Evolutionary conservation across 1,284 basidiomycete species (phyloP).

Genomic region (Psilocybe mexicana): DNA sequence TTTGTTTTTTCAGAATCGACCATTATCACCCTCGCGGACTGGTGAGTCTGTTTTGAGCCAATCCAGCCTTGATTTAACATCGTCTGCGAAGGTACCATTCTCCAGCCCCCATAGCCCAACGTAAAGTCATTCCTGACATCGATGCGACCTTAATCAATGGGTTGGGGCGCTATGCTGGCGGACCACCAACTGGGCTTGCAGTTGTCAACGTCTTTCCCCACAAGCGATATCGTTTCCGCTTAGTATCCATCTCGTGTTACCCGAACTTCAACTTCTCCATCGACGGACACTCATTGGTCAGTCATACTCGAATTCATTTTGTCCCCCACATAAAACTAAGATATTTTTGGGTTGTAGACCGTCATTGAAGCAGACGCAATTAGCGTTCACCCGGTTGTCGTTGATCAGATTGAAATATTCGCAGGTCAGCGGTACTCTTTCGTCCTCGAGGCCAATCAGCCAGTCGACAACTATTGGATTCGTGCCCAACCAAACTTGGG

Average conservation of each 20-base stretch:
- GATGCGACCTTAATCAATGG: constrained; percentile 42
- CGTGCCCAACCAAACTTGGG: constrained; percentile 27
- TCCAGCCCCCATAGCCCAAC: constrained; percentile 18
- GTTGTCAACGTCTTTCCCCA: constrained; percentile 34
- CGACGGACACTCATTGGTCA: constrained; percentile 24
- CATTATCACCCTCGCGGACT: constrained; percentile 37
- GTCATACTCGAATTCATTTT: neutral
- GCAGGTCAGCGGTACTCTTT: constrained; percentile 29
- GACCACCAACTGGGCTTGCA: constrained; percentile 31
- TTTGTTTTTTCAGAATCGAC: constrained; percentile 28
- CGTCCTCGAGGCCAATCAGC: constrained; percentile 15
- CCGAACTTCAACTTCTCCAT: constrained; percentile 40
- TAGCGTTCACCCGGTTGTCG: constrained; percentile 40
- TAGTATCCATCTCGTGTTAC: constrained; percentile 47
- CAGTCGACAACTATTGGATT: constrained; percentile 22
- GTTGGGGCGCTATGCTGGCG: constrained; percentile 36
- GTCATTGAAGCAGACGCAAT: constrained; percentile 57
- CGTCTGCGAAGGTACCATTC: constrained; percentile 24
- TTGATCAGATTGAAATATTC: constrained; percentile 39
- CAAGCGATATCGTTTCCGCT: constrained; percentile 48
- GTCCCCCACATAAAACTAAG: no score
- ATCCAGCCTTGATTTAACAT: no score
- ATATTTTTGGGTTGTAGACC: constrained; percentile 19
- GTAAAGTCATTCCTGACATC: constrained; percentile 17
- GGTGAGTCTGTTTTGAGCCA: constrained; percentile 21